Percentiles rank a stretch among this genome's conserved stretches.
These are phyloP conservation scores for Arthrobotrys conoides DNA, from an alignment of 2,329 filamentous ascomycete genomes.

Conservation along the genomic window DNA sequence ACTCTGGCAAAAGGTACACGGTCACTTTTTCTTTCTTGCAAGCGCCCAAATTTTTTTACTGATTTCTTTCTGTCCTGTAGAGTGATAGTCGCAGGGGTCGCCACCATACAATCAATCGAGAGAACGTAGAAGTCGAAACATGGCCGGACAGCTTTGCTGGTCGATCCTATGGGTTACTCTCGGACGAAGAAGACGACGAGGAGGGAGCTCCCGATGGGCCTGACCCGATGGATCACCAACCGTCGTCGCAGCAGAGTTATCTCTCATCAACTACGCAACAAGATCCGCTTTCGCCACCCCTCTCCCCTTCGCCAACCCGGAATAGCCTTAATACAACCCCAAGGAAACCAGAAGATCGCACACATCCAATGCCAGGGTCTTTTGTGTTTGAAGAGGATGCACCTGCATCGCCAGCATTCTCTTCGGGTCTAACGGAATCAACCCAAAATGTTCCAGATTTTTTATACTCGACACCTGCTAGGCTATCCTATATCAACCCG, in stretches of 20 bases:
- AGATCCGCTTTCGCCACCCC: conserved; percentile 51
- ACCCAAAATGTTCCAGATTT: conserved; percentile 45
- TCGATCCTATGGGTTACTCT: conserved; percentile 56
- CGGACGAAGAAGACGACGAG: conserved; percentile 53
- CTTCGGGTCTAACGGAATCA: conserved; percentile 45
- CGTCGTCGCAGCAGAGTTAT: conserved; percentile 35
- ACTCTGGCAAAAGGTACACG: conserved; percentile 45
- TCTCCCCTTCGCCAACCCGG: conserved; percentile 25
- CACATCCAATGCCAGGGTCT: conserved; percentile 48
- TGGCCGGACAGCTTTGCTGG: conserved; percentile 37
- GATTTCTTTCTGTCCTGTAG: not conserved
- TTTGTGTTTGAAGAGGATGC: conserved; percentile 58
- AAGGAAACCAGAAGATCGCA: conserved; percentile 8
- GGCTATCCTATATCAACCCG: conserved; percentile 52
- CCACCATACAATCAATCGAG: not conserved
- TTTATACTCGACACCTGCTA: conserved; percentile 43
- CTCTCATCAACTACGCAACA: conserved; percentile 26
- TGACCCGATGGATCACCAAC: conserved; percentile 2
- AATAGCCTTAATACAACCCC: not conserved
- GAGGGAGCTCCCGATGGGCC: conserved; percentile 10
- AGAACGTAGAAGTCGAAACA: conserved; percentile 13
- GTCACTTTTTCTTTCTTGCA: not conserved
- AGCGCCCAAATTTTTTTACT: not conserved
- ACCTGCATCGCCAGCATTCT: conserved; percentile 49
- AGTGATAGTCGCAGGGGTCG: conserved; percentile 18